phyloP scores from a whole-genome alignment of 345 rosid species.

The Corchorus capsularis region DNA sequence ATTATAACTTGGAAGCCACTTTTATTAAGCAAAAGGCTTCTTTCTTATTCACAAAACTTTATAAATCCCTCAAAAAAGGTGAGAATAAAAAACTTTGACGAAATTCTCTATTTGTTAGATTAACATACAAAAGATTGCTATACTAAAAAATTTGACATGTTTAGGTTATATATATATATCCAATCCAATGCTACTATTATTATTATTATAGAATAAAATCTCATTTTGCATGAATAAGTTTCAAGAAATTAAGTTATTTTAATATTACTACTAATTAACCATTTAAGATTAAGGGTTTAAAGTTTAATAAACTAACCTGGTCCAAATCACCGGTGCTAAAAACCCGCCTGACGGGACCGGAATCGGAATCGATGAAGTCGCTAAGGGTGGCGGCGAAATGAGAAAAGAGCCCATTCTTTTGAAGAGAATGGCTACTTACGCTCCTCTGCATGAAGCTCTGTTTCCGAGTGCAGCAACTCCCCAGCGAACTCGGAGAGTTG shows the following conservation, averaged over 20 bases:
- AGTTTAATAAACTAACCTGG: constrained; percentile 40
- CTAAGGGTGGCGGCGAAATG: constrained; percentile 37
- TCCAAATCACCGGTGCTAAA: constrained; percentile 76
- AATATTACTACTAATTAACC: too few species aligned
- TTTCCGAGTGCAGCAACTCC: constrained; percentile 40
- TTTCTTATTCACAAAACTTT: background rate
- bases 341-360: constrained; percentile 66
- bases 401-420: constrained; percentile 40
- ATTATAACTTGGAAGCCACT: background rate
- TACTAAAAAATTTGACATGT: too few species aligned
- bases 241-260: too few species aligned
- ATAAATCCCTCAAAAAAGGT: background rate
- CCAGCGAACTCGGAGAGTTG: constrained; percentile 62
- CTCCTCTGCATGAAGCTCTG: constrained; percentile 62
- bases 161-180: too few species aligned
- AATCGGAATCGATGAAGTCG: constrained; percentile 43
- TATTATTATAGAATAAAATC: too few species aligned
- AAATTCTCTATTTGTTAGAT: too few species aligned
- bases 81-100: too few species aligned
- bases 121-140: too few species aligned
- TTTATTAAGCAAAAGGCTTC: background rate
- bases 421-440: constrained; percentile 59
- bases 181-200: too few species aligned
- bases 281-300: too few species aligned
- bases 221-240: too few species aligned